phyloP scores from a whole-genome alignment of 129 eudicot species.

The Flaveria linearis region DNA sequence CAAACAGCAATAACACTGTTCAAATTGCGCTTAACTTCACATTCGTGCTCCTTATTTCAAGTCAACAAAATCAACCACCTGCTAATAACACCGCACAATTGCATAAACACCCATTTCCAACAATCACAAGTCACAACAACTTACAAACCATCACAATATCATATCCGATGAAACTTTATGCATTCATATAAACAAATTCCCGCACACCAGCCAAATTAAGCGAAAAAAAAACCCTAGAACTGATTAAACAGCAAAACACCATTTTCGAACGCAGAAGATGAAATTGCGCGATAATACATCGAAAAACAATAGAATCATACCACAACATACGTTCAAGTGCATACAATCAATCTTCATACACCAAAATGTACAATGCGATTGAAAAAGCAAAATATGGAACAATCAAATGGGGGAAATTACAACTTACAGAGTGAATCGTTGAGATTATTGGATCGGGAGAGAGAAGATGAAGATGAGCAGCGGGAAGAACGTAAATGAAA shows the following conservation, averaged over 20 bases:
- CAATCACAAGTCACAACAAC: not conserved
- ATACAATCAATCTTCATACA: constrained; percentile 4
- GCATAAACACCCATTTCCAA: not conserved
- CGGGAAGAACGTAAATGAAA: constrained; percentile 34
- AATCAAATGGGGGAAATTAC: not conserved
- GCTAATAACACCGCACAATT: not conserved
- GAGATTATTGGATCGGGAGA: not conserved
- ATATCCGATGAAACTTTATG: not conserved
- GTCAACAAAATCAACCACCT: constrained; percentile 16
- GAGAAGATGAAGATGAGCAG: constrained; percentile 12
- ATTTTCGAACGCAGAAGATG: not conserved
- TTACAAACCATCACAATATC: not conserved
- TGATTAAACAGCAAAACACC: not conserved
- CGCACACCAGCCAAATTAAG: not conserved
- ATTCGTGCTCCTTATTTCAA: not conserved
- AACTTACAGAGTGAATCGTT: constrained; percentile 24
- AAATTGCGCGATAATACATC: constrained; percentile 16
- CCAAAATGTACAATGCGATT: not conserved
- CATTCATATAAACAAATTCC: not conserved
- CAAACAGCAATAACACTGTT: not conserved
- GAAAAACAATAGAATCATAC: not conserved
- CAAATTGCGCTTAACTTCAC: not conserved
- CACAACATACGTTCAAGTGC: not conserved
- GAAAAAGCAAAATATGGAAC: not conserved
- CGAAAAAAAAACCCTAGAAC: constrained; percentile 7